These are phyloP conservation scores for Mucor saturninus DNA, from an alignment of 371 early-diverging fungal species.

Conservation along the genomic window DNA sequence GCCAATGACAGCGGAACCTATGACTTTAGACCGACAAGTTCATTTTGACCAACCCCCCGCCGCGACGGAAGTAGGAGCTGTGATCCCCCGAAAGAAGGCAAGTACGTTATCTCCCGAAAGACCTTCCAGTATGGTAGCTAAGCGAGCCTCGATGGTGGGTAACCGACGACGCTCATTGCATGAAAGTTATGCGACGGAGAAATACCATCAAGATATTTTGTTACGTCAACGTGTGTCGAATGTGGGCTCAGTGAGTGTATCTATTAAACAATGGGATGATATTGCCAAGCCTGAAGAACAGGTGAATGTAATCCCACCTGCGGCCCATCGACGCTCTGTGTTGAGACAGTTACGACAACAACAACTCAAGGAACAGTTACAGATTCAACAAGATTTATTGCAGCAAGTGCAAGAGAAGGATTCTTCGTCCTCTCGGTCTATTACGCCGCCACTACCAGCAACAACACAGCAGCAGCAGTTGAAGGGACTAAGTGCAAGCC, in stretches of 20 bases:
- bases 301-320: slow-evolving; percentile 16
- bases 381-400: slow-evolving; percentile 3
- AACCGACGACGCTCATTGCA: slow-evolving; percentile 41
- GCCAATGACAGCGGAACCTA: slow-evolving; percentile 9
- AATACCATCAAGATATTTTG: slow-evolving; percentile 17
- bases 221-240: slow-evolving; percentile 28
- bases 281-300: slow-evolving; percentile 31
- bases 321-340: slow-evolving; percentile 30
- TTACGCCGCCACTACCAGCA: no score
- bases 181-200: slow-evolving; percentile 39
- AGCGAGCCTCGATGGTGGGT: slow-evolving; percentile 30
- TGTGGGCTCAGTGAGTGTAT: slow-evolving; percentile 44
- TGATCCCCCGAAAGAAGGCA: slow-evolving; percentile 24
- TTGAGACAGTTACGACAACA: slow-evolving; percentile 29
- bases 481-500: slow-evolving; percentile 4
- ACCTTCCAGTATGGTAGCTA: slow-evolving; percentile 35
- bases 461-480: not conserved
- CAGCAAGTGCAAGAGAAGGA: not conserved
- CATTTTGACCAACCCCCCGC: not conserved
- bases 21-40: slow-evolving; percentile 2
- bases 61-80: slow-evolving; percentile 4
- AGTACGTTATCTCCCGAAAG: slow-evolving; percentile 19
- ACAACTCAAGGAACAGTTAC: slow-evolving; percentile 18
- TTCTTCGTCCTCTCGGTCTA: no score
- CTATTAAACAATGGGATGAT: slow-evolving; percentile 50